phyloP scores from a whole-genome alignment of 805 yeast species.

The Pichia heedii region DNA sequence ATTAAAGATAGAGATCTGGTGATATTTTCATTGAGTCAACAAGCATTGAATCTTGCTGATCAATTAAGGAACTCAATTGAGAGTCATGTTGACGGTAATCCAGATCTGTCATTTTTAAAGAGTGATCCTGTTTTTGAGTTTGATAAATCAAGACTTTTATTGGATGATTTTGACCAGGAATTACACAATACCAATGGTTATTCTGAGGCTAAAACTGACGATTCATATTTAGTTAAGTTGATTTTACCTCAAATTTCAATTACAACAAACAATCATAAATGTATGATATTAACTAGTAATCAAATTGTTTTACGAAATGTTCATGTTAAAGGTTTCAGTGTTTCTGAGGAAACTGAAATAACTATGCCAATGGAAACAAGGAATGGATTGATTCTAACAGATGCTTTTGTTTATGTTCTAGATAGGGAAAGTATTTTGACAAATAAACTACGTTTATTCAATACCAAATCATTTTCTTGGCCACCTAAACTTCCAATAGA shows the following conservation, averaged over 20 bases:
- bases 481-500: conserved; percentile 64
- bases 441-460: conserved; percentile 26
- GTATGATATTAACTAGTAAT: conserved; percentile 44
- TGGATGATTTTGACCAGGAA: conserved; percentile 44
- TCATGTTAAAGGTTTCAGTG: conserved; percentile 31
- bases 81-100: background rate
- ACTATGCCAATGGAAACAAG: conserved; percentile 44
- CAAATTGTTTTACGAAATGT: conserved; percentile 51
- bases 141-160: conserved; percentile 17
- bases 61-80: conserved; percentile 10
- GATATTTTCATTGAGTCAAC: conserved; percentile 24
- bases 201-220: conserved; percentile 19
- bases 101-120: conserved; percentile 6
- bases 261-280: conserved; percentile 36
- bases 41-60: conserved; percentile 25
- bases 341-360: conserved; percentile 33
- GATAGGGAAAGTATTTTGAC: conserved; percentile 29
- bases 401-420: conserved; percentile 46
- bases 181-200: conserved; percentile 29
- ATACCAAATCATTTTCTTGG: conserved; percentile 34
- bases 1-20: conserved; percentile 20
- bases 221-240: conserved; percentile 48
- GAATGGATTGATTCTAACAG: conserved; percentile 45
- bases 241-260: conserved; percentile 77
- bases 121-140: conserved; percentile 12